These are phyloP conservation scores for Melaleuca quinquenervia DNA, from an alignment of 345 rosid genomes.

Conservation along the genomic window DNA sequence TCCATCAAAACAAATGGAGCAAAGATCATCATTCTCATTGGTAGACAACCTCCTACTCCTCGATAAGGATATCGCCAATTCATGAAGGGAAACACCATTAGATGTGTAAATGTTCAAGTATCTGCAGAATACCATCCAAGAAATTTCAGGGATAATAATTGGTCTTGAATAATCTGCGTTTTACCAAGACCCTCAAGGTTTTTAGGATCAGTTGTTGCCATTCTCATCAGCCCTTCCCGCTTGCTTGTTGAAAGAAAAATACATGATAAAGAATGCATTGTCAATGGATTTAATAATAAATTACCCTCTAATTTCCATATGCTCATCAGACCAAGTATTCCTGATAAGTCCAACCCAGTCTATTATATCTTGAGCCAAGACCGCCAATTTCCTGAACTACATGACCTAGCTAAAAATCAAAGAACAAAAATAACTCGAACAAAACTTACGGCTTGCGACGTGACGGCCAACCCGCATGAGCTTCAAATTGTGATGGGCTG, in stretches of 20 bases:
- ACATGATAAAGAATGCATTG: neutral
- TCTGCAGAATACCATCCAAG: constrained; percentile 23
- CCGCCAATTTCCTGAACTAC: neutral
- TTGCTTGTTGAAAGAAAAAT: neutral
- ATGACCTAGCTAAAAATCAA: neutral
- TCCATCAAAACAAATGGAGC: constrained; percentile 75
- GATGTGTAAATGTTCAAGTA: constrained; percentile 89
- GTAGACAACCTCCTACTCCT: constrained; percentile 42
- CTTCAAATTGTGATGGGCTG: constrained; percentile 89
- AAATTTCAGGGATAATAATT: neutral
- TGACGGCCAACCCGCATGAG: constrained; percentile 92
- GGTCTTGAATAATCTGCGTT: neutral
- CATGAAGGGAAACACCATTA: constrained; percentile 98
- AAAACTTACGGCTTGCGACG: constrained; percentile 94
- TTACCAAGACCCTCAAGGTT: neutral
- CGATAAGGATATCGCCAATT: constrained; percentile 55
- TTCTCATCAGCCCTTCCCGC: neutral
- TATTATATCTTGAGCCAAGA: neutral
- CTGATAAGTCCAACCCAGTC: neutral
- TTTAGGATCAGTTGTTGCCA: neutral
- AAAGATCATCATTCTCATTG: constrained; percentile 75
- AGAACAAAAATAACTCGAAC: neutral
- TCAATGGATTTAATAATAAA: neutral
- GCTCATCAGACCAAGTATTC: neutral
- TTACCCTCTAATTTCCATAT: neutral